phyloP scores from a whole-genome alignment of 495 filamentous ascomycete genomes.

The Poronia punctata region DNA sequence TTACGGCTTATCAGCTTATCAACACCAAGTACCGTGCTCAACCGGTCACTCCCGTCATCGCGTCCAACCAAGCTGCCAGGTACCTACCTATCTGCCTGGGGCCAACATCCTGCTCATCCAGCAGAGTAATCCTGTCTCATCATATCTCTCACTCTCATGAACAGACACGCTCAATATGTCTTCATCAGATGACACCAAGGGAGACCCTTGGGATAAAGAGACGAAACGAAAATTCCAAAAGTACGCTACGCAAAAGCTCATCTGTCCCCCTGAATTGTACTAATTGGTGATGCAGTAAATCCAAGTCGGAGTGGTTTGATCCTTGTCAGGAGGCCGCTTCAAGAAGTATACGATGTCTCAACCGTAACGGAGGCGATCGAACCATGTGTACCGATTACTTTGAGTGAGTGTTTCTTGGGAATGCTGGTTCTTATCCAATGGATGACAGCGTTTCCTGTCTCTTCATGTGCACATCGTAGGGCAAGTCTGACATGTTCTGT shows the following conservation, averaged over 20 bases:
- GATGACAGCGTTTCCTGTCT: background rate
- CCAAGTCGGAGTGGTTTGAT: constrained; percentile 78
- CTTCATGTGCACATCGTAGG: no score
- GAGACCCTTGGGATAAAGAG: constrained; percentile 34
- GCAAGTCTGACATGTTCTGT: constrained; percentile 13
- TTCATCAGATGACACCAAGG: constrained; percentile 13
- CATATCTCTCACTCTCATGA: no score
- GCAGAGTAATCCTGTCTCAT: no score
- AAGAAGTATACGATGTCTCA: constrained; percentile 75
- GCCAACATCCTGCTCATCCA: no score
- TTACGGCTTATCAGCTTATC: no score
- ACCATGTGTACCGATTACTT: constrained; percentile 92
- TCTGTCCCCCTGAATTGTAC: constrained; percentile 3
- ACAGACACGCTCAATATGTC: constrained; percentile 20
- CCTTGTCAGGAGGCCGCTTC: constrained; percentile 93
- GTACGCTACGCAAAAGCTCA: constrained; percentile 17
- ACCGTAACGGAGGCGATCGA: constrained; percentile 75
- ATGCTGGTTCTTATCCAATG: background rate
- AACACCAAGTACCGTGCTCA: no score
- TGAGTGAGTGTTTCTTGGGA: constrained; percentile 53
- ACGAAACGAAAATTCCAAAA: constrained; percentile 39
- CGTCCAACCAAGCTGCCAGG: no score
- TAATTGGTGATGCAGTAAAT: constrained; percentile 53
- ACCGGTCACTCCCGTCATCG: no score
- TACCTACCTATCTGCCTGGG: no score